phyloP scores from a whole-genome alignment of 2,329 filamentous ascomycete genomes.

The Fusarium caatingaense region DNA sequence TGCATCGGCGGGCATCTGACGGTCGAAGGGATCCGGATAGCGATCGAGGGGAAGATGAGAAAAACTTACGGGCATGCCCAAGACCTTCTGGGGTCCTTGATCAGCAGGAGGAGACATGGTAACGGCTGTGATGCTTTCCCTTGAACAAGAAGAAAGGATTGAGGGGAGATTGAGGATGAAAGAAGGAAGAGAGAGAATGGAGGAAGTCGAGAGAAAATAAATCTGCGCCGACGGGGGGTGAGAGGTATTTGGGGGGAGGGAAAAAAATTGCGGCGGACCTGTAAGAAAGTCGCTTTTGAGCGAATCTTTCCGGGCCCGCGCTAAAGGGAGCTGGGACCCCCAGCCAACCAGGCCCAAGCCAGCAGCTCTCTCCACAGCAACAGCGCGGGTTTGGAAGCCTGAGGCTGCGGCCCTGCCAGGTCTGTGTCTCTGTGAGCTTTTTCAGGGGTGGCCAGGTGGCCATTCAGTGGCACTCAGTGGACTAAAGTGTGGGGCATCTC shows the following conservation, averaged over 20 bases:
- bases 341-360: slow-evolving; percentile 38
- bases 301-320: slow-evolving; percentile 64
- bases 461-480: slow-evolving; percentile 36
- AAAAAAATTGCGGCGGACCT: slow-evolving; percentile 64
- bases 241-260: slow-evolving; percentile 56
- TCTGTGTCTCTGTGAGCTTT: slow-evolving; percentile 23
- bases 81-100: slow-evolving; percentile 64
- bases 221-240: slow-evolving; percentile 59
- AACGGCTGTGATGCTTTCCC: slow-evolving; percentile 56
- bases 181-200: slow-evolving; percentile 58
- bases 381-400: slow-evolving; percentile 49
- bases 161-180: slow-evolving; percentile 70
- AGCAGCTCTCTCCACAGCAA: slow-evolving; percentile 49
- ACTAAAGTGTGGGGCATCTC: slow-evolving; percentile 27
- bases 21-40: slow-evolving; percentile 16
- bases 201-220: slow-evolving; percentile 58
- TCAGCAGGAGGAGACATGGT: slow-evolving; percentile 64
- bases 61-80: slow-evolving; percentile 75
- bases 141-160: slow-evolving; percentile 64
- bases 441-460: slow-evolving; percentile 41
- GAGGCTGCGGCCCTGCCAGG: slow-evolving; percentile 46
- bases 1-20: slow-evolving; percentile 48
- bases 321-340: slow-evolving; percentile 50
- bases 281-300: slow-evolving; percentile 61
- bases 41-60: slow-evolving; percentile 20